phyloP scores from a whole-genome alignment of 73 alveolate genomes.

The Paramecium primaurelia region DNA sequence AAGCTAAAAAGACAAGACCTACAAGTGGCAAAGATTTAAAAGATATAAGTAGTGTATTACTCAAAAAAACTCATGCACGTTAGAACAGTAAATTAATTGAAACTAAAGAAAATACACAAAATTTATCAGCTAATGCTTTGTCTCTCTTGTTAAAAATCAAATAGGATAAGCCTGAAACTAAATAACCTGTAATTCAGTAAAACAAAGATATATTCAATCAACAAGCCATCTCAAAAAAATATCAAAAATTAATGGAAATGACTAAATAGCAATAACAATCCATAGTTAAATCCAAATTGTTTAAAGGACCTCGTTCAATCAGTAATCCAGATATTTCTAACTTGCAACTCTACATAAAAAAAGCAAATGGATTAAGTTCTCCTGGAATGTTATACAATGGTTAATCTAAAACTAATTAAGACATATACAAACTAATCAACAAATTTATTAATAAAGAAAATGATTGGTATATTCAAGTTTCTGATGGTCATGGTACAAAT shows the following conservation, averaged over 20 bases:
- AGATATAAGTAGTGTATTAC: neutral
- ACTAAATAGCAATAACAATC: neutral
- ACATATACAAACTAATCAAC: neutral
- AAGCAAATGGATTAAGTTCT: neutral
- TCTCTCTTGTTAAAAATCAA: neutral
- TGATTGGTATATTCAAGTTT: conserved; percentile 38
- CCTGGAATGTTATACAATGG: conserved; percentile 51
- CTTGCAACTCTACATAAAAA: neutral
- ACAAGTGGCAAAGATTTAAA: neutral
- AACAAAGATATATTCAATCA: conserved; percentile 6
- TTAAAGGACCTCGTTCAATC: conserved; percentile 36
- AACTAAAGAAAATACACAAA: conserved; percentile 1
- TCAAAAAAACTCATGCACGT: conserved; percentile 41
- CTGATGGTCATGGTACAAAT: conserved; percentile 61
- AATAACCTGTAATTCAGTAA: neutral
- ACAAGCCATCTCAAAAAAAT: neutral
- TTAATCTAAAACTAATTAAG: conserved; percentile 48
- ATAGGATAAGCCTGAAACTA: neutral
- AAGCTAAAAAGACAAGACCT: conserved; percentile 30
- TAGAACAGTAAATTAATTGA: conserved; percentile 25
- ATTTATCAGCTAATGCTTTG: neutral
- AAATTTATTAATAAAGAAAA: conserved; percentile 41
- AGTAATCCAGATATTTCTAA: conserved; percentile 40
- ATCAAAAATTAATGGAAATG: conserved; percentile 6
- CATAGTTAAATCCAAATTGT: neutral